Percentiles rank a stretch among this genome's conserved stretches.
Evolutionary conservation across 257 asterid genomes (phyloP).

Genomic region (Solanum bulbocastanum): DNA sequence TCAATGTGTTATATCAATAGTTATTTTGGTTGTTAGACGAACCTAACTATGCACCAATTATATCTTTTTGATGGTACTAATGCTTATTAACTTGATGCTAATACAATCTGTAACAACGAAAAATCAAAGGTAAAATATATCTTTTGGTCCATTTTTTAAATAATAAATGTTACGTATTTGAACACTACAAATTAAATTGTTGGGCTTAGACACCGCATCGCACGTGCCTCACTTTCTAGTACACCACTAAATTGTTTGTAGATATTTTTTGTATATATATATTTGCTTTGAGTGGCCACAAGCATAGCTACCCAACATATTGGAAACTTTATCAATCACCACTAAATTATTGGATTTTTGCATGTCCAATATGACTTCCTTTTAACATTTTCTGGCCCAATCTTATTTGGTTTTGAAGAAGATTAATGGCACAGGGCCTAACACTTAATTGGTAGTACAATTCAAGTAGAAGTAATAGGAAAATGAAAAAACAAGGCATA

Average conservation of each 20-base stretch:
- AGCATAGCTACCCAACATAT: neutral
- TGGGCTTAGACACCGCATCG: neutral
- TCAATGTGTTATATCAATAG: too few species aligned
- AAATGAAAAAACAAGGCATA: neutral
- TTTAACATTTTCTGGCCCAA: neutral
- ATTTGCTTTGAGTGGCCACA: neutral
- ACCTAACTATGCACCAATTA: too few species aligned
- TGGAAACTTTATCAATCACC: neutral
- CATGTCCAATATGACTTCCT: neutral
- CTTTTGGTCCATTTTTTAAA: neutral
- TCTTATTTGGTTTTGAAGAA: neutral
- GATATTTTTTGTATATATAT: neutral
- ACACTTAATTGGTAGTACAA: neutral
- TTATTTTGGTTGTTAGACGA: too few species aligned
- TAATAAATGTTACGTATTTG: neutral
- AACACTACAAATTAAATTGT: neutral
- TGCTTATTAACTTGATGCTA: too few species aligned
- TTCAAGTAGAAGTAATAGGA: neutral
- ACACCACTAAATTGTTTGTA: neutral
- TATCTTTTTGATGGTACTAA: too few species aligned
- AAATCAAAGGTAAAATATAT: neutral
- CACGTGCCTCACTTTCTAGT: too few species aligned
- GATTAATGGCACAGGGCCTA: neutral
- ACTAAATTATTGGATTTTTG: neutral
- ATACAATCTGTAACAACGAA: too few species aligned